Evolutionary conservation across 2,329 filamentous ascomycete species (phyloP).

Genomic region (Stromatinia cepivora): DNA sequence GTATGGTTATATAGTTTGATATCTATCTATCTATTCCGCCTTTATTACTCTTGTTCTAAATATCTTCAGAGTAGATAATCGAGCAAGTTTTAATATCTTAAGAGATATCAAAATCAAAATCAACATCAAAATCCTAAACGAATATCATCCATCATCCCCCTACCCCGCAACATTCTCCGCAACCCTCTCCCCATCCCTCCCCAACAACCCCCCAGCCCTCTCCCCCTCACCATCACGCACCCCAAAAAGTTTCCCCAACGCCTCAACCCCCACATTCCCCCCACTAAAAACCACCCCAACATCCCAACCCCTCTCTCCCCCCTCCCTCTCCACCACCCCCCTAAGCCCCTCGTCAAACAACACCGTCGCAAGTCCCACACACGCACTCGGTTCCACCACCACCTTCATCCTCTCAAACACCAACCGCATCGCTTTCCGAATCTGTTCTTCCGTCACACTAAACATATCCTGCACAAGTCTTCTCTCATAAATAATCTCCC

Average conservation of each 20-base stretch:
- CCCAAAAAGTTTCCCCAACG: constrained; percentile 53
- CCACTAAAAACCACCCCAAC: constrained; percentile 61
- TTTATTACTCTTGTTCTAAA: too few species aligned
- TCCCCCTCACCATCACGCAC: constrained; percentile 27
- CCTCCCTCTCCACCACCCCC: constrained; percentile 66
- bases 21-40: too few species aligned
- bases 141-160: background rate
- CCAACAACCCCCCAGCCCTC: constrained; percentile 25
- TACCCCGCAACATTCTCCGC: constrained; percentile 33
- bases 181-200: constrained; percentile 29
- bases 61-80: too few species aligned
- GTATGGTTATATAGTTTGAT: too few species aligned
- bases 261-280: constrained; percentile 59
- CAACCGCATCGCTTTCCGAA: constrained; percentile 71
- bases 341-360: constrained; percentile 86
- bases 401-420: constrained; percentile 88
- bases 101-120: too few species aligned
- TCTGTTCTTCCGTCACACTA: constrained; percentile 79
- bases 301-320: constrained; percentile 72
- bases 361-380: constrained; percentile 78
- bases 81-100: too few species aligned
- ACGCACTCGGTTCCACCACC: constrained; percentile 84
- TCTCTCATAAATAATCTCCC: constrained; percentile 71
- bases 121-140: too few species aligned
- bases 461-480: constrained; percentile 69